phyloP scores from a whole-genome alignment of 495 filamentous ascomycete species.

The Aspergillus avenaceus region DNA sequence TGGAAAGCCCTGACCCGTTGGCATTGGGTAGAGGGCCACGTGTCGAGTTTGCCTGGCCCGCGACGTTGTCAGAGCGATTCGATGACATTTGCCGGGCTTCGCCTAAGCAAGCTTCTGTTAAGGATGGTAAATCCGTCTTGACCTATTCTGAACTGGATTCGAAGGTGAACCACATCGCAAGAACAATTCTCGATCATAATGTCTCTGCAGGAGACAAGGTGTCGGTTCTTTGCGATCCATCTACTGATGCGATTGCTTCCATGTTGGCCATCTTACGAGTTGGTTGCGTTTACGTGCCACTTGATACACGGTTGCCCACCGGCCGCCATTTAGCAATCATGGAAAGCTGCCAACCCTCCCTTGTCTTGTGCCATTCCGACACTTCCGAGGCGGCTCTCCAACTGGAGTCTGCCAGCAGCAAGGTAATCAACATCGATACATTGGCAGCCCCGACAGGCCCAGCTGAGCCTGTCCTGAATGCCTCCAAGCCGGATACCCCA shows the following conservation, averaged over 20 bases:
- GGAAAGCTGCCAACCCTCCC: no score
- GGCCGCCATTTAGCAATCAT: conserved; percentile 23
- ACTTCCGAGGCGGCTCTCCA: no score
- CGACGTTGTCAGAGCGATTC: conserved; percentile 29
- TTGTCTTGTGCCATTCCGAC: no score
- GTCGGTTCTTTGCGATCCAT: conserved; percentile 20
- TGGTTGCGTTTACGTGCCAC: conserved; percentile 48
- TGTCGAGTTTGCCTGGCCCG: conserved; percentile 26
- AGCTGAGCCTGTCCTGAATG: no score
- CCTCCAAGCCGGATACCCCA: no score
- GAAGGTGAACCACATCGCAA: conserved; percentile 6
- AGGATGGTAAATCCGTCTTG: conserved; percentile 10
- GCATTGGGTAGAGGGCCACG: neutral
- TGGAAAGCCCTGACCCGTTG: neutral
- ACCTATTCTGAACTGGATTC: conserved; percentile 14
- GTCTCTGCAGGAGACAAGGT: conserved; percentile 7
- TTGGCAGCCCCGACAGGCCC: no score
- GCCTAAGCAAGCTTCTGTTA: conserved; percentile 8
- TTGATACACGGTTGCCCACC: conserved; percentile 39
- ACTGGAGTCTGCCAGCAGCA: no score
- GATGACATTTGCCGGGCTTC: conserved; percentile 15
- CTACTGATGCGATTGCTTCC: conserved; percentile 40
- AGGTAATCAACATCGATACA: no score
- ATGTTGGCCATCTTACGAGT: conserved; percentile 47
- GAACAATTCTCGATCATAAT: conserved; percentile 1